These are phyloP conservation scores for Coniferiporia sulphurascens DNA, from an alignment of 1,284 basidiomycete genomes.

Conservation along the genomic window DNA sequence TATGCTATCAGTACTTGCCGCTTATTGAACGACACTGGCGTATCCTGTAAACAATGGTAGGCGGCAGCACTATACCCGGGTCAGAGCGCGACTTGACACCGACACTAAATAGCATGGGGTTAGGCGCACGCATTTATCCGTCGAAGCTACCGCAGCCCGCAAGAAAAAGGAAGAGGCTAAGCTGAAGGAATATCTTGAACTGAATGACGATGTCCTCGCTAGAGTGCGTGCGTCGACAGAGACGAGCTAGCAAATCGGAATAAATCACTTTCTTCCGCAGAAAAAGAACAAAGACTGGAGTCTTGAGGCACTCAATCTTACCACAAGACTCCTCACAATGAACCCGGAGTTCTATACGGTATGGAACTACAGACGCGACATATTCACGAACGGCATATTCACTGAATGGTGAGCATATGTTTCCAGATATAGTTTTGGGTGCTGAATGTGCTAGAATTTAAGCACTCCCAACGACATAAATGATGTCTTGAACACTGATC, in stretches of 20 bases:
- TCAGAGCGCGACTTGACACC: not conserved
- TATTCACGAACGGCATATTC: constrained; percentile 73
- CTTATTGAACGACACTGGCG: not conserved
- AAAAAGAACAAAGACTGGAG: constrained; percentile 65
- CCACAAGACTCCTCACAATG: constrained; percentile 69
- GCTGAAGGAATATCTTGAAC: constrained; percentile 69
- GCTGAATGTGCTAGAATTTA: constrained; percentile 8
- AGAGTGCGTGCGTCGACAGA: constrained; percentile 43
- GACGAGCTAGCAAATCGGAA: not conserved
- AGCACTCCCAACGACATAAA: constrained; percentile 65
- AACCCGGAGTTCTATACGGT: constrained; percentile 92
- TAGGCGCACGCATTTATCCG: constrained; percentile 60
- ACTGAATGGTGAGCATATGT: constrained; percentile 46
- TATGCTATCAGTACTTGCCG: not conserved
- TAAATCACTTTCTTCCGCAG: constrained; percentile 34
- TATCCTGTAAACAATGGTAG: not conserved
- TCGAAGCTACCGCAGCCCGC: constrained; percentile 62
- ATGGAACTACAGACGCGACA: constrained; percentile 87
- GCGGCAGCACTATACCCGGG: not conserved
- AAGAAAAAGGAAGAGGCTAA: constrained; percentile 67
- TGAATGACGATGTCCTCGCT: constrained; percentile 60
- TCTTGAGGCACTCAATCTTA: constrained; percentile 63
- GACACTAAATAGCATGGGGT: constrained; percentile 60
- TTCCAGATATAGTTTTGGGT: constrained; percentile 1
- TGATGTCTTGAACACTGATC: constrained; percentile 61